Percentiles rank a stretch among this genome's conserved stretches.
Conservation (phyloP, 495 filamentous ascomycete species). For the Xylaria intraflava region DNA sequence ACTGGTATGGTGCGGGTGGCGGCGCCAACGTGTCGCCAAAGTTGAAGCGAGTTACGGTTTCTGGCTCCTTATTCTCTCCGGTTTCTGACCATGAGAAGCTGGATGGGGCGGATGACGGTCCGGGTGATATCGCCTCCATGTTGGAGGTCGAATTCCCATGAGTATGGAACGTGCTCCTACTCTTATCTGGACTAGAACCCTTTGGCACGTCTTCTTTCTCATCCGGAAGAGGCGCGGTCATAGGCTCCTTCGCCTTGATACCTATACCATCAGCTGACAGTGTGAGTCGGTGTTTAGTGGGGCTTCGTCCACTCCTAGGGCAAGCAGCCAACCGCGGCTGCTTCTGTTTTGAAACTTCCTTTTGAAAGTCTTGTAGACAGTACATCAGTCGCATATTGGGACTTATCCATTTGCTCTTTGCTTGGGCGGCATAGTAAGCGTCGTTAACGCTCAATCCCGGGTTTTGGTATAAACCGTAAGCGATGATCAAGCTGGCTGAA, state of each 20-base stretch:
- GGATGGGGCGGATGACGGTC: slow-evolving; percentile 53
- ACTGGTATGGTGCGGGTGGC: slow-evolving; percentile 26
- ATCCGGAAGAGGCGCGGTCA: slow-evolving; percentile 46
- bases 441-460: slow-evolving; percentile 82
- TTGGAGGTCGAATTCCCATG: slow-evolving; percentile 37
- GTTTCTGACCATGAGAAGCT: slow-evolving; percentile 46
- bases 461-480: slow-evolving; percentile 91
- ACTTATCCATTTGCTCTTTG: slow-evolving; percentile 88
- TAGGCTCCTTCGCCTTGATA: slow-evolving; percentile 36
- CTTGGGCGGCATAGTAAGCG: slow-evolving; percentile 85
- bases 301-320: slow-evolving; percentile 39
- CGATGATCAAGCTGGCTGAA: slow-evolving; percentile 93
- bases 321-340: slow-evolving; percentile 38
- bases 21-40: slow-evolving; percentile 25
- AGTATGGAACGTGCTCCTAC: slow-evolving; percentile 28
- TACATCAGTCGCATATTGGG: slow-evolving; percentile 99
- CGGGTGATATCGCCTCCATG: slow-evolving; percentile 44
- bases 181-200: slow-evolving; percentile 20
- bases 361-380: slow-evolving; percentile 88
- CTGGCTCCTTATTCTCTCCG: slow-evolving; percentile 32
- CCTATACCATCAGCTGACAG: slow-evolving; percentile 47
- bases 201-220: slow-evolving; percentile 27
- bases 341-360: slow-evolving; percentile 52
- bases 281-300: slow-evolving; percentile 46
- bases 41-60: slow-evolving; percentile 31